Evolutionary conservation across 108 stramenopile genomes (phyloP), one percentile per base, ranked within the genome.

Genomic region (Epipyxis sp.): DNA sequence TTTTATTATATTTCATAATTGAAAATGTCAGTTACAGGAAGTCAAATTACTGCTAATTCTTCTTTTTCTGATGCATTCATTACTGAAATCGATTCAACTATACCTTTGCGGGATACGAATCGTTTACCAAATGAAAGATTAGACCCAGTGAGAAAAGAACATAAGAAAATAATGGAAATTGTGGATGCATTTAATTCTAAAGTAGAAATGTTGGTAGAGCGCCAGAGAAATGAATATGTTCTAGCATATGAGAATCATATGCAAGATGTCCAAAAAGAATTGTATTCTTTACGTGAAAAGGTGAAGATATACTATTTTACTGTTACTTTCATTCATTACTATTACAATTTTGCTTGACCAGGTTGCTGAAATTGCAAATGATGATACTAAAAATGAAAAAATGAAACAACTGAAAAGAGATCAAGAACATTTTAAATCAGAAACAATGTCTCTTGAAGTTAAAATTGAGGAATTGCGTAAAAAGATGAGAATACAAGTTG

Each of bases 251-350:
- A 74, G 25, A 3, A 37, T 42, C 71, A 74, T 37, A 39, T 74
- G 34, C 44, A 57, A 54, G 71, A 74, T 74, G 71, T 74, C 6
- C 71, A 74, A 57, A 39, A 42, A 42, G 71, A 74, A 37, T 37
- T 74, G 10, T 37, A 74, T 37, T 10, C 3, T 6, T 57, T 74
- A 32, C 3, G 71, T 10, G 13, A 74, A 27, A 74, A 74, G 43
- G 65, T 43, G 20, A 67, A 39, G n/a, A n/a, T n/a, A n/a, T n/a
- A n/a, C n/a, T n/a, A n/a, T 57, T n/a, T n/a, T 57, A 57, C 25
- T 57, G 54, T n/a, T n/a, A n/a, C n/a, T n/a, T n/a, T n/a, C n/a
- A n/a, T n/a, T n/a, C n/a, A n/a, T n/a, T n/a, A n/a, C n/a, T n/a
- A n/a, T n/a, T n/a, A n/a, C n/a, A n/a, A n/a, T n/a, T n/a, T n/a